Conservation (phyloP, 176 grass and related monocot genomes). For the Oryza australiensis region DNA sequence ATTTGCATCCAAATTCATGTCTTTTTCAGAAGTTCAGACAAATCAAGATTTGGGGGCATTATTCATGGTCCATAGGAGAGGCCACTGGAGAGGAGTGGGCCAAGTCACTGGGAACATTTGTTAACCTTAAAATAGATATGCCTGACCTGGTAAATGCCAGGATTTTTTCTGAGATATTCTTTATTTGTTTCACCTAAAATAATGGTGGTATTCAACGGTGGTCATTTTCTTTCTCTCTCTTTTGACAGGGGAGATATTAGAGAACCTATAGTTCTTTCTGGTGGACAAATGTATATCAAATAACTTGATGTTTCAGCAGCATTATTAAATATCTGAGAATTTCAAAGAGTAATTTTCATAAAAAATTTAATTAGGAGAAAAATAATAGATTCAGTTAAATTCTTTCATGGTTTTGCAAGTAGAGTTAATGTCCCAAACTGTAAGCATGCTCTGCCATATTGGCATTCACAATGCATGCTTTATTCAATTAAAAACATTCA, state of each 20-base stretch:
- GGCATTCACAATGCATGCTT: no score
- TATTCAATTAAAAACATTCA: background rate
- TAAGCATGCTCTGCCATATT: background rate
- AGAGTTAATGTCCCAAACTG: no score
- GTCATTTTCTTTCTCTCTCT: background rate
- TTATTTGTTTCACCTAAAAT: background rate
- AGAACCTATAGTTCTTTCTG: background rate
- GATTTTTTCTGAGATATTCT: constrained; percentile 6
- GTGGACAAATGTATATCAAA: background rate
- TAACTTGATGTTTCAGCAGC: background rate
- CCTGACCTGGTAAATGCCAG: background rate
- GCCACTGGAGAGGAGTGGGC: constrained; percentile 24
- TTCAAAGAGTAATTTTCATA: background rate
- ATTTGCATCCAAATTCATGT: constrained; percentile 5
- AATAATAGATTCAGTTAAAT: background rate
- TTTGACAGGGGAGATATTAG: background rate
- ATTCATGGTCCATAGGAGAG: constrained; percentile 30
- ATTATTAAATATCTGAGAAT: background rate
- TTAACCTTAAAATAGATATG: constrained; percentile 37
- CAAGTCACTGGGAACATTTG: constrained; percentile 10
- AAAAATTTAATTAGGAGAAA: background rate
- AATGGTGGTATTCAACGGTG: background rate
- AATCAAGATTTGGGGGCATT: constrained; percentile 21
- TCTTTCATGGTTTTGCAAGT: no score
- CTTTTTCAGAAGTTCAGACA: constrained; percentile 6